Conservation (phyloP, 306 rosid species). For the Lathyrus tuberosus region DNA sequence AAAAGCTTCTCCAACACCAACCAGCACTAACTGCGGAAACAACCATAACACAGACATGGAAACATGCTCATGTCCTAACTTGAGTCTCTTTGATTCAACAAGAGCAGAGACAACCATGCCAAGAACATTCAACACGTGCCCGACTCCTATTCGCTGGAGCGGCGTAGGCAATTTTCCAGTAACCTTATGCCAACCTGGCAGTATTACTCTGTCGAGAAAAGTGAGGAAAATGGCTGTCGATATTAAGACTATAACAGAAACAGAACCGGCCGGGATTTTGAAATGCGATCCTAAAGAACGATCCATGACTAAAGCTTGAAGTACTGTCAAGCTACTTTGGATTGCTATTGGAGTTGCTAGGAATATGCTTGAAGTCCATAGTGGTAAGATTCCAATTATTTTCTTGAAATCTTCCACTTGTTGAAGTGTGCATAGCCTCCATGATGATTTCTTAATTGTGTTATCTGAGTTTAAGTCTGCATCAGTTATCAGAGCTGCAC, state of each 20-base stretch:
- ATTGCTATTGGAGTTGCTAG: slow-evolving; percentile 51
- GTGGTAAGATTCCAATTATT: slow-evolving; percentile 48
- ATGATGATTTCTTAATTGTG: slow-evolving; percentile 49
- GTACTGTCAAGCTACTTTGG: slow-evolving; percentile 51
- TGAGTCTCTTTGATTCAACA: slow-evolving; percentile 70
- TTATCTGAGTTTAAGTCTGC: slow-evolving; percentile 55
- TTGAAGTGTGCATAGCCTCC: slow-evolving; percentile 59
- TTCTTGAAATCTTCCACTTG: slow-evolving; percentile 67
- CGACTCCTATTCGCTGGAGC: slow-evolving; percentile 59
- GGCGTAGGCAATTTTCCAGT: slow-evolving; percentile 40
- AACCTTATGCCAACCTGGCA: slow-evolving; percentile 50
- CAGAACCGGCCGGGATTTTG: slow-evolving; percentile 53
- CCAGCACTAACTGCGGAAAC: slow-evolving; percentile 57
- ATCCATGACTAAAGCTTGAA: slow-evolving; percentile 66
- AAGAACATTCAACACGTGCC: slow-evolving; percentile 52
- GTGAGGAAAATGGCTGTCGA: slow-evolving; percentile 50
- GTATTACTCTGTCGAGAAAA: slow-evolving; percentile 51
- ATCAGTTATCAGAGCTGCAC: slow-evolving; percentile 51
- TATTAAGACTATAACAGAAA: slow-evolving; percentile 38
- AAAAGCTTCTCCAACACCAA: slow-evolving; percentile 72
- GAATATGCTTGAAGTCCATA: slow-evolving; percentile 58
- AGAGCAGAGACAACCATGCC: slow-evolving; percentile 54
- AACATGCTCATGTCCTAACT: slow-evolving; percentile 33
- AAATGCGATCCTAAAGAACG: slow-evolving; percentile 60
- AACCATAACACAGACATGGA: slow-evolving; percentile 57